phyloP scores from a whole-genome alignment of 306 rosid genomes.

The Potentilla sterilis region DNA sequence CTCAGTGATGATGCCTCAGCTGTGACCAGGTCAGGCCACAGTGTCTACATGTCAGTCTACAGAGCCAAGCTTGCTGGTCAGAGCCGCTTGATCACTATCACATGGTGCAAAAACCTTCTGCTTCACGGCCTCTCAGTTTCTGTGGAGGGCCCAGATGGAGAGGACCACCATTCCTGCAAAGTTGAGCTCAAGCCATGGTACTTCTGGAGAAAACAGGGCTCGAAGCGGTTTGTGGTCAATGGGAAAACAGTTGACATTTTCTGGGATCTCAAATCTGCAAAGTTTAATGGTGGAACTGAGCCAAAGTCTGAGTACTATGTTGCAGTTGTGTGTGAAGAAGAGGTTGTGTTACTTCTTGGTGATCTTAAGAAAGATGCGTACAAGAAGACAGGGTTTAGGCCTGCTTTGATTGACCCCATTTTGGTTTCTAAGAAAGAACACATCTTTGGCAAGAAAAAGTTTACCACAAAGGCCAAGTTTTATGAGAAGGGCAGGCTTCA shows the following conservation, averaged over 20 bases:
- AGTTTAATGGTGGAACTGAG: constrained; percentile 69
- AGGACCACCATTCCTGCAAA: constrained; percentile 64
- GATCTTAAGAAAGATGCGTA: constrained; percentile 77
- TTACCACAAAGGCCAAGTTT: constrained; percentile 65
- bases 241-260: constrained; percentile 50
- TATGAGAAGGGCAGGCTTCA: constrained; percentile 70
- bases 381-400: constrained; percentile 67
- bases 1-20: constrained; percentile 42
- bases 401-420: constrained; percentile 70
- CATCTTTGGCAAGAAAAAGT: constrained; percentile 72
- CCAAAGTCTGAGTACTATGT: constrained; percentile 77
- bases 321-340: constrained; percentile 75
- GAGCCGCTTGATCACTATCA: constrained; percentile 65
- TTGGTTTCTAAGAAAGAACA: constrained; percentile 79
- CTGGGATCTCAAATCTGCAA: constrained; percentile 85
- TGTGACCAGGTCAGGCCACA: constrained; percentile 74
- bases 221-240: constrained; percentile 57
- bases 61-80: constrained; percentile 67
- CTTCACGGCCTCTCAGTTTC: constrained; percentile 74
- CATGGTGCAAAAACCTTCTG: constrained; percentile 75
- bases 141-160: constrained; percentile 64
- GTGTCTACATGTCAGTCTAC: constrained; percentile 63
- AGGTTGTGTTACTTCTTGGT: constrained; percentile 75
- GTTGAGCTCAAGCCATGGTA: constrained; percentile 93
- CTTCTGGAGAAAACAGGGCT: constrained; percentile 85